Conservation (phyloP, 2,329 filamentous ascomycete species). For the Fusarium acutatum region DNA sequence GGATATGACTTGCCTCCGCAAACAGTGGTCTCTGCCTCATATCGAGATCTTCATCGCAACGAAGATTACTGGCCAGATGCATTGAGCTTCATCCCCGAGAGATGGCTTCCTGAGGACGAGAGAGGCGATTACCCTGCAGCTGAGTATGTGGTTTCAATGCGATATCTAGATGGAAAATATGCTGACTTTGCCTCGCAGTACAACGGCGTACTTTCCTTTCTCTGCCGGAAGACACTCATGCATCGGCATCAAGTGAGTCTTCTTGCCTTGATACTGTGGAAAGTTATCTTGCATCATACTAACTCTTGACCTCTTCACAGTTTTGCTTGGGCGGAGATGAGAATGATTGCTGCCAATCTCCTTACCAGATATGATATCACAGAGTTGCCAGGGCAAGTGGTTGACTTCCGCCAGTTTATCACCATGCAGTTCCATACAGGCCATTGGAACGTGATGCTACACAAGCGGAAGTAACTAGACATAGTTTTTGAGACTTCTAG, state of each 20-base stretch:
- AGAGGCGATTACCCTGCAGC: neutral
- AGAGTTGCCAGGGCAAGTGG: neutral
- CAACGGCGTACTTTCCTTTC: neutral
- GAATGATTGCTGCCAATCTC: neutral
- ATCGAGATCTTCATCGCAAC: neutral
- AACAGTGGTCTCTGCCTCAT: neutral
- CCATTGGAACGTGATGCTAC: neutral
- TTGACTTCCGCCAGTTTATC: neutral
- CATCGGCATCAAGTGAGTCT: neutral
- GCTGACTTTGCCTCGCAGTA: neutral
- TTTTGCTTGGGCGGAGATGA: neutral
- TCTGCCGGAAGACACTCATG: neutral
- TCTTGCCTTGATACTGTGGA: too few species aligned
- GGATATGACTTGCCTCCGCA: neutral
- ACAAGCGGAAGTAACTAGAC: neutral
- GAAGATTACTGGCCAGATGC: neutral
- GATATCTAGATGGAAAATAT: fast-evolving
- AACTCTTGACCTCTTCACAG: neutral
- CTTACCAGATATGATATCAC: neutral
- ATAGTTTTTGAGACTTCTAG: neutral
- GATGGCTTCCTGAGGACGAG: neutral
- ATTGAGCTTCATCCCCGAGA: neutral
- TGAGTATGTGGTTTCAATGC: neutral
- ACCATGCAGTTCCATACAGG: neutral
- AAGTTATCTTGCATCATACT: fast-evolving